phyloP scores from a whole-genome alignment of 2,329 filamentous ascomycete species.

The Aspergillus vadensis region DNA sequence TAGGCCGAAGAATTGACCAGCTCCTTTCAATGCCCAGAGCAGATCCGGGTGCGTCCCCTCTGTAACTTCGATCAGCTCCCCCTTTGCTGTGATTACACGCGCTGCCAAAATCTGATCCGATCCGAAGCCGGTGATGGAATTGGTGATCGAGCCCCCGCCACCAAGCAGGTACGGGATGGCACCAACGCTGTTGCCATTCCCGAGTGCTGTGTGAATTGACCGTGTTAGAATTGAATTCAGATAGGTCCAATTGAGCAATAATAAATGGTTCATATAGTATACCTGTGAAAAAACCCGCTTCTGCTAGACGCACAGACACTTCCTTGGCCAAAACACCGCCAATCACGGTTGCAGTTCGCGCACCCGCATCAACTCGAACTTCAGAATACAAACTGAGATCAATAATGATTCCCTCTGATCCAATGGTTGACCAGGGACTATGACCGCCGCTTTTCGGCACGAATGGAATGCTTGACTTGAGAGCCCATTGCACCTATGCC shows the following conservation, averaged over 20 bases:
- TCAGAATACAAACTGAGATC: not conserved
- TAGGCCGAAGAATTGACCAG: slow-evolving; percentile 2
- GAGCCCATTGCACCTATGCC: not conserved
- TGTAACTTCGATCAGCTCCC: not conserved
- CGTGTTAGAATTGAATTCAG: not conserved
- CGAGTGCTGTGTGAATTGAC: not conserved
- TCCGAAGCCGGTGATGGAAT: slow-evolving; percentile 3
- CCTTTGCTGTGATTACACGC: not conserved
- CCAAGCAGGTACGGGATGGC: slow-evolving; percentile 5
- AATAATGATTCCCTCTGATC: not conserved
- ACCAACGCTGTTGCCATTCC: slow-evolving; percentile 2
- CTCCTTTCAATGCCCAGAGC: not conserved
- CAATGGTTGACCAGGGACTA: slow-evolving; percentile 4
- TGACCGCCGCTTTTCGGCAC: not conserved
- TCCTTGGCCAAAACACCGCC: not conserved
- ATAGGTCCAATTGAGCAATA: no score
- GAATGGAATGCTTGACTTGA: not conserved
- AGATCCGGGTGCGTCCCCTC: not conserved
- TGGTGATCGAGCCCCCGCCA: slow-evolving; percentile 1
- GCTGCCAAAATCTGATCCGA: not conserved
- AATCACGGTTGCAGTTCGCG: not conserved
- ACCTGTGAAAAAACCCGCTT: slow-evolving; percentile 5
- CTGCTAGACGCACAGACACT: not conserved
- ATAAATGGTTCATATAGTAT: not conserved
- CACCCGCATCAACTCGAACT: not conserved